These are phyloP conservation scores for Pseudogymnoascus sp. DNA, from an alignment of 2,329 filamentous ascomycete species.

Conservation along the genomic window DNA sequence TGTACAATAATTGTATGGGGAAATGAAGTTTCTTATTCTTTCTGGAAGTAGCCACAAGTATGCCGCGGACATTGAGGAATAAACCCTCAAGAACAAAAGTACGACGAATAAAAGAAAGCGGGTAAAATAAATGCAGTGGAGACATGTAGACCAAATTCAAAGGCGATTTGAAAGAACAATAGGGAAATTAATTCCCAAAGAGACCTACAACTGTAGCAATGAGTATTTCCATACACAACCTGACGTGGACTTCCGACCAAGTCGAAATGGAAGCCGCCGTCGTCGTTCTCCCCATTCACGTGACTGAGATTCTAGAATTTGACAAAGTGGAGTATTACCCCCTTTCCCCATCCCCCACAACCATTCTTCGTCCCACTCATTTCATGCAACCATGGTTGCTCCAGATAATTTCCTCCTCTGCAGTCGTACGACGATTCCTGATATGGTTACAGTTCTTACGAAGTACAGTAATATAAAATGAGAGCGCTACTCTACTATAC, in stretches of 20 bases:
- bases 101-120: background rate
- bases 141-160: background rate
- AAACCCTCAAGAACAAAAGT: background rate
- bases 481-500: background rate
- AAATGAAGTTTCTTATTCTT: background rate
- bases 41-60: background rate
- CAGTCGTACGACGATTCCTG: background rate
- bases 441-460: too few relatives aligned
- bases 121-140: background rate
- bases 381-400: background rate
- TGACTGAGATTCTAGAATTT: background rate
- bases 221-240: background rate
- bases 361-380: constrained; percentile 2
- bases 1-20: background rate
- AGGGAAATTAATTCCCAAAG: background rate
- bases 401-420: background rate
- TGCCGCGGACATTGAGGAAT: background rate
- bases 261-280: background rate
- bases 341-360: constrained; percentile 3
- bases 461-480: background rate
- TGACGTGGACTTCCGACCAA: background rate
- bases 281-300: background rate
- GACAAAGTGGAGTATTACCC: background rate
- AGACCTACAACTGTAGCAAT: background rate
- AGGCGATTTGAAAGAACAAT: background rate